A percentile compares a stretch with the other conserved stretches of the same genome.
phyloP scores from a whole-genome alignment of 305 asterid species.

The Fraxinus nigra region DNA sequence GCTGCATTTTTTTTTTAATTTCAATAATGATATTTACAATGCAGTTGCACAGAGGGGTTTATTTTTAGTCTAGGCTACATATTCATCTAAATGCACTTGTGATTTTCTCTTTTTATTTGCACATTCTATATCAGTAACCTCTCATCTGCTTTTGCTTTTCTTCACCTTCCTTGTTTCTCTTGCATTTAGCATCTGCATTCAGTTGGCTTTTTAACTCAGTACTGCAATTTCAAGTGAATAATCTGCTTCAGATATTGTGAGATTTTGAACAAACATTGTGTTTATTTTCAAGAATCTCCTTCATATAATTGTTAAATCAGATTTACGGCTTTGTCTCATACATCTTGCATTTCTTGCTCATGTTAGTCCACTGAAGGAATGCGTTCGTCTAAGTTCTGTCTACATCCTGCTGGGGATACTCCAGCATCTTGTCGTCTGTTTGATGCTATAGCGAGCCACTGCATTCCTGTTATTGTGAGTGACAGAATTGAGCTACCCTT shows the following conservation, averaged over 20 bases:
- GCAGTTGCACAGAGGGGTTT: no score
- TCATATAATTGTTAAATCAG: not conserved
- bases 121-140: not conserved
- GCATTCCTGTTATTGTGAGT: slow-evolving; percentile 85
- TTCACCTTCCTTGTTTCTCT: not conserved
- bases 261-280: not conserved
- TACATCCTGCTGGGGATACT: slow-evolving; percentile 90
- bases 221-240: no score
- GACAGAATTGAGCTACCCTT: slow-evolving; percentile 84
- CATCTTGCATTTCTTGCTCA: slow-evolving; percentile 5
- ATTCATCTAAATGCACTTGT: not conserved
- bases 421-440: slow-evolving; percentile 94
- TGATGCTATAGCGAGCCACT: slow-evolving; percentile 89
- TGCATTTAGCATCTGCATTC: not conserved
- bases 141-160: not conserved
- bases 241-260: no score
- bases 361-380: slow-evolving; percentile 72
- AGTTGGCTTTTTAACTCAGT: not conserved
- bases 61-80: not conserved
- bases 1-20: no score
- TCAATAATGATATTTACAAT: no score
- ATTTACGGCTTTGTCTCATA: slow-evolving; percentile 18
- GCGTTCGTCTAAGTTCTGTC: slow-evolving; percentile 85
- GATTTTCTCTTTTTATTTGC: not conserved
- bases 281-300: not conserved